Base-by-base conservation (phyloP, 2,329 filamentous ascomycete species). In the Botrytis paeoniae region DNA sequence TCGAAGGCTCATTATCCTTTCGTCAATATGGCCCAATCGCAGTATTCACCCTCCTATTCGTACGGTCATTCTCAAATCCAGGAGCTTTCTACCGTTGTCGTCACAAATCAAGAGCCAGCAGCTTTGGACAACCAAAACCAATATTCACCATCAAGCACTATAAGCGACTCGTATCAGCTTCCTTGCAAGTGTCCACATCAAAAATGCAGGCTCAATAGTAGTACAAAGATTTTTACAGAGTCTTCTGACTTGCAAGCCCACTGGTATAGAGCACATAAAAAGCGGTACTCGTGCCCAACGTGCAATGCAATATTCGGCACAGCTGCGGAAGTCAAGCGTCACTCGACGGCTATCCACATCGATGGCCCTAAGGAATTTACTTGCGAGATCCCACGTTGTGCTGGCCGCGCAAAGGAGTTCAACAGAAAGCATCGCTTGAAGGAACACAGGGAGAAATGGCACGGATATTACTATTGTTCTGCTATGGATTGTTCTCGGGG, bases 401-500 rank as follows among this genome's bases (percentile, higher is more conserved):
- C n/a, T 41, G 37, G 22, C 5, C 60, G 60, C 18, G 7, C 37
- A 5, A 29, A 41, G 39, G 60, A 63, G 37, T 63, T 63, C 37
- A 63, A 41, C 25, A 63, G 60, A 29, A 63, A 63, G 25, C 25
- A 63, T 39, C 60, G 60, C 4, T 41, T 63, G 25, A 63, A 63
- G 51, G 60, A 63, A 16, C 60, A 63, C 16, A 63, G 2, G 37
- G 60, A 63, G 60, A 63, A 63, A 43, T 63, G 51, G 60, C 60
- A 63, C 25, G 60, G 60, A 9, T 20, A 5, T 29, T 43, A 43
- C 37, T 41, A 20, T 16, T 63, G 60, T 12, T 20, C 60, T 16
- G 18, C 41, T 5, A 10, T 22, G n/a, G 1, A 32, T 43, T 63
- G 61, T 14, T 2, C 39, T 43, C 37, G 61, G 25, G 61, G 61